Percentiles rank a stretch among this genome's conserved stretches.
These are phyloP conservation scores for Gynochthodes officinalis DNA, from an alignment of 257 asterid species.

Conservation along the genomic window DNA sequence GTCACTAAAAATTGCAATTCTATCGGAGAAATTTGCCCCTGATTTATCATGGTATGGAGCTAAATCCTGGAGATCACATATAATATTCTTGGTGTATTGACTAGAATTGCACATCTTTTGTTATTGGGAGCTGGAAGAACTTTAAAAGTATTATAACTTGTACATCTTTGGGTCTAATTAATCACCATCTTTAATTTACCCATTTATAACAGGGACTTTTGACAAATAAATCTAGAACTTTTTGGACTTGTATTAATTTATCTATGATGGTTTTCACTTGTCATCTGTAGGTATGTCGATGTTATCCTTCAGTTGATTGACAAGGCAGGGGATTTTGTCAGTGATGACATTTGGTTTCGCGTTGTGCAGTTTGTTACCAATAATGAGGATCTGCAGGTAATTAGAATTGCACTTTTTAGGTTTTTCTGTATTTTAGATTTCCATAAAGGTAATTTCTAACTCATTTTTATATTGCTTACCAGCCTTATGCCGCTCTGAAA, in stretches of 20 bases:
- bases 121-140: background rate
- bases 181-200: background rate
- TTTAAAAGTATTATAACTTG: background rate
- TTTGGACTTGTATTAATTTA: background rate
- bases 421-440: background rate
- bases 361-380: conserved; percentile 95
- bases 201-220: background rate
- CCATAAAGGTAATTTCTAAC: background rate
- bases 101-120: background rate
- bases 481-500: conserved; percentile 93
- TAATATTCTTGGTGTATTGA: conserved; percentile 1
- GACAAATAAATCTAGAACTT: background rate
- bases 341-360: conserved; percentile 98
- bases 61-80: background rate
- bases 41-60: conserved; percentile 82
- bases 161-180: background rate
- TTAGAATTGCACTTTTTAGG: conserved; percentile 10
- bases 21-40: conserved; percentile 96
- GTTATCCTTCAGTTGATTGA: conserved; percentile 97
- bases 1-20: conserved; percentile 87
- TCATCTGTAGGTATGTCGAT: conserved; percentile 78
- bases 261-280: background rate
- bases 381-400: conserved; percentile 91
- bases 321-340: conserved; percentile 97
- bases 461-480: conserved; percentile 19